Base-by-base conservation (phyloP, 169 alveolate genomes). In the Eimeria maxima region DNA sequence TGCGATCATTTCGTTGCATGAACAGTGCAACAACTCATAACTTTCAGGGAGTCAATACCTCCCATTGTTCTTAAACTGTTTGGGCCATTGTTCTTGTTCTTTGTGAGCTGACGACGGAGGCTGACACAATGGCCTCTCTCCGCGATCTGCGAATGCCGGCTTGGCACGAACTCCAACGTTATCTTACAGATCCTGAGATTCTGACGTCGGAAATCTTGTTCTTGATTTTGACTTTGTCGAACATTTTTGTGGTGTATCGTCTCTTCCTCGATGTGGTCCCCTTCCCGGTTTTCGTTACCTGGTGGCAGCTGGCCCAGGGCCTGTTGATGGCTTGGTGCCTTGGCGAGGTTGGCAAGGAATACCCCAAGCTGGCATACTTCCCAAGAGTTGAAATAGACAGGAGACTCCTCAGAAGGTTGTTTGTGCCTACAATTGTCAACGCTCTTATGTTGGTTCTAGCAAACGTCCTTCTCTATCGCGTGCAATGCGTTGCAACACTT, bases 241-340 rank as follows among this genome's bases (percentile, higher is more conserved):
- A 98, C 95, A 99, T 98, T 89, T 98, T 98, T 96, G 99, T 98
- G 76, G 97, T 98, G 97, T 98, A 98, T 97, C 98, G 99, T 27
- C 97, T 98, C 60, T 97, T 98, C 90, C 97, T 98, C 76, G 98
- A 98, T 76, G 99, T 98, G 80, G 96, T 98, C 57, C 99, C 99
- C 63, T 98, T 96, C 81, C 99, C 99, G 29, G 97, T 98, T 60
- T 98, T 98, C 92, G 99, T 98, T 65, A 98, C 99, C 53, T 98
- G 99, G 98, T 98, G 99, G 98, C 99, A 98, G 91, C 97, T 98
- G 96, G 98, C 98, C 63, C 99, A 98, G 93, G 99, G 99, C 67
- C 97, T 98, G 93, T 80, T 98, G 95, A 97, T 98, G 95, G 99
- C 99, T n/a, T 98, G 98, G 97, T 97, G 98, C 88, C 97, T 98